Evolutionary conservation across 202 grass and related monocot genomes (phyloP), one percentile per base, ranked within the genome.

Genomic region (Setaria viridis): DNA sequence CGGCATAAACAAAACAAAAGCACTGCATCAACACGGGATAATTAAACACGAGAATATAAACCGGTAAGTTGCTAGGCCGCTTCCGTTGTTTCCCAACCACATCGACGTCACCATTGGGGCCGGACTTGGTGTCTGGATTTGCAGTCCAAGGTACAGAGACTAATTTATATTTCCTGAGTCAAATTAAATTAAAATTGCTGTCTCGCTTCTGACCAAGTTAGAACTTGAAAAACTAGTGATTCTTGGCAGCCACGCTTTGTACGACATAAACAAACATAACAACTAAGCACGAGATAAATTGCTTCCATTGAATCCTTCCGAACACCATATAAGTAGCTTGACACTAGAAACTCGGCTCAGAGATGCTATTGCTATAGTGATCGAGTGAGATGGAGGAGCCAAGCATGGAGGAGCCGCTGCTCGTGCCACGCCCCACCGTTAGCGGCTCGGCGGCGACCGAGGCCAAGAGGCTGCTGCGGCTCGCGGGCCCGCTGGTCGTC

Each of bases 181-280:
- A 41, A 41, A 41, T 41, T 14, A 19, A 19, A 51, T 2, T 14
- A 15, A 32, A 32, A 53, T 50, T 50, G 29, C 14, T 53, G 3
- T 34, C 25, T 9, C 2, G 25, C 12, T 54, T 19, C 7, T 33
- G 29, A 19, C 30, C 70, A 74, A 62, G 42, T 32, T 17, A 46
- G 55, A 62, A n/a, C 13, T 32, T 30, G n/a, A 77, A 13, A 77
- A 6, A 11, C 3, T 37, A 39, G 6, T 66, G 15, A 66, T 66
- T 66, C 63, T 76, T 79, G 76, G 59, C 42, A 79, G 25, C 76
- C 76, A 65, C 76, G 76, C 64, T 46, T 62, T 13, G 30, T 3
- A 37, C 37, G 37, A 7, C 37, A 30, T 62, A 45, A 77, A 77
- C 74, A 46, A 77, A 47, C 43, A 47, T 17, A 71, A 25, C 7